Evolutionary conservation across 495 filamentous ascomycete species (phyloP).

Genomic region (Podospora didyma): DNA sequence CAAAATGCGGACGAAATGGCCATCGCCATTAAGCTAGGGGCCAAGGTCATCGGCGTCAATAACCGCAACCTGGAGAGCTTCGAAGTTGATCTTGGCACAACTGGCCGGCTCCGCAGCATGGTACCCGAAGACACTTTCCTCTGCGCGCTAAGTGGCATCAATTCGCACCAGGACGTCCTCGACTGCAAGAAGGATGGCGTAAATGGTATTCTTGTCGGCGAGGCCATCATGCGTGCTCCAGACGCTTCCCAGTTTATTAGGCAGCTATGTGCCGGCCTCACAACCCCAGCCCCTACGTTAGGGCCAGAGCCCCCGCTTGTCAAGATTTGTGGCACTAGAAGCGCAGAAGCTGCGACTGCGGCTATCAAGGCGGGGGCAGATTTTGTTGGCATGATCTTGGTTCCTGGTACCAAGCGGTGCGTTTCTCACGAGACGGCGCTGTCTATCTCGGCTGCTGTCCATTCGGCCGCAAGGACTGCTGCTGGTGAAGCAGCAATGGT

Average conservation of each 20-base stretch:
- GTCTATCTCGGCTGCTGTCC: constrained; percentile 74
- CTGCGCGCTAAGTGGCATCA: constrained; percentile 92
- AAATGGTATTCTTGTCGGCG: constrained; percentile 88
- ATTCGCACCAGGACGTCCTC: constrained; percentile 82
- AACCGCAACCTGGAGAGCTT: constrained; percentile 95
- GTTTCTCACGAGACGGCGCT: constrained; percentile 74
- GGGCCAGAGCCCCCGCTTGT: constrained; percentile 55
- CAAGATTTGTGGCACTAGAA: constrained; percentile 95
- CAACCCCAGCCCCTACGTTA: constrained; percentile 23
- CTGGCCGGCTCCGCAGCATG: constrained; percentile 80
- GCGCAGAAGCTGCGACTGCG: constrained; percentile 69
- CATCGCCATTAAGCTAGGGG: constrained; percentile 76
- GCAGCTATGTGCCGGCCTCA: constrained; percentile 64
- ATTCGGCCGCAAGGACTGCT: constrained; percentile 29
- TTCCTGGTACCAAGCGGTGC: constrained; percentile 70
- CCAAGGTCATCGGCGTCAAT: constrained; percentile 97
- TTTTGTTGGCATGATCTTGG: constrained; percentile 88
- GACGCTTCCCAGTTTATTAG: constrained; percentile 72
- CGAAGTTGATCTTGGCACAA: constrained; percentile 93
- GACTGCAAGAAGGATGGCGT: constrained; percentile 85
- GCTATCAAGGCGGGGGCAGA: constrained; percentile 89
- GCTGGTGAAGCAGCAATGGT: constrained; percentile 11
- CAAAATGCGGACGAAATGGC: constrained; percentile 93
- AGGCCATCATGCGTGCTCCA: constrained; percentile 91
- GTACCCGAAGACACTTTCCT: constrained; percentile 85